A percentile compares a stretch with the other conserved stretches of the same genome.
Evolutionary conservation across 768 basidiomycete species (phyloP).

Genomic region (Serendipita indica): DNA sequence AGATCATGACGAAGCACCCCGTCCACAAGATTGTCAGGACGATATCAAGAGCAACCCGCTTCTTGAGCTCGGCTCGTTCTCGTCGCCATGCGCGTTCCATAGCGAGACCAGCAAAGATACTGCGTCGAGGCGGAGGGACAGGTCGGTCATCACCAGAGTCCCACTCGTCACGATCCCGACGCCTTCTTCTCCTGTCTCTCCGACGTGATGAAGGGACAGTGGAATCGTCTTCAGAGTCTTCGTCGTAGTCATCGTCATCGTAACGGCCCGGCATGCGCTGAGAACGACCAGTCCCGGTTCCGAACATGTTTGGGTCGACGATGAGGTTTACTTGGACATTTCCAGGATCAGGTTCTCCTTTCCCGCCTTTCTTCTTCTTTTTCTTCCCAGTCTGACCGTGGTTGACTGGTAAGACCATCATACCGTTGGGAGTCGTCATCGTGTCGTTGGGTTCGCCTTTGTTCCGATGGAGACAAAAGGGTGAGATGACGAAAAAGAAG

Average conservation of each 20-base stretch:
- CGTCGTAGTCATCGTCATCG: constrained; percentile 25
- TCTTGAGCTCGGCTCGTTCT: constrained; percentile 40
- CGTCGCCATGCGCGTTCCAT: constrained; percentile 49
- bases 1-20: constrained; percentile 41
- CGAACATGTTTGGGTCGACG: constrained; percentile 49
- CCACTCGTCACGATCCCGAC: constrained; percentile 22
- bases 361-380: constrained; percentile 29
- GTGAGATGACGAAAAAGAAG: constrained; percentile 43
- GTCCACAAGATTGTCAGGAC: constrained; percentile 39
- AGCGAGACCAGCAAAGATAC: constrained; percentile 43
- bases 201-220: background rate
- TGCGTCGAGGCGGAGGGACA: constrained; percentile 26
- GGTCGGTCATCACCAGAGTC: constrained; percentile 20
- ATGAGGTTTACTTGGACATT: constrained; percentile 62
- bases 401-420: constrained; percentile 47
- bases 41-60: constrained; percentile 36
- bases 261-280: constrained; percentile 22
- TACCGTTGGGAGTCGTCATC: constrained; percentile 23
- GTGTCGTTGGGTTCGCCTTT: constrained; percentile 18
- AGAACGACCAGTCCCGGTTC: constrained; percentile 10
- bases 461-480: constrained; percentile 29
- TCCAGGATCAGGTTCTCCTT: constrained; percentile 22
- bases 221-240: constrained; percentile 22
- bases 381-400: constrained; percentile 32
- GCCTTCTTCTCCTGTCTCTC: background rate